Percentiles rank a stretch among this genome's conserved stretches.
These are phyloP conservation scores for Trifolium repens DNA, from an alignment of 306 rosid species.

Conservation along the genomic window DNA sequence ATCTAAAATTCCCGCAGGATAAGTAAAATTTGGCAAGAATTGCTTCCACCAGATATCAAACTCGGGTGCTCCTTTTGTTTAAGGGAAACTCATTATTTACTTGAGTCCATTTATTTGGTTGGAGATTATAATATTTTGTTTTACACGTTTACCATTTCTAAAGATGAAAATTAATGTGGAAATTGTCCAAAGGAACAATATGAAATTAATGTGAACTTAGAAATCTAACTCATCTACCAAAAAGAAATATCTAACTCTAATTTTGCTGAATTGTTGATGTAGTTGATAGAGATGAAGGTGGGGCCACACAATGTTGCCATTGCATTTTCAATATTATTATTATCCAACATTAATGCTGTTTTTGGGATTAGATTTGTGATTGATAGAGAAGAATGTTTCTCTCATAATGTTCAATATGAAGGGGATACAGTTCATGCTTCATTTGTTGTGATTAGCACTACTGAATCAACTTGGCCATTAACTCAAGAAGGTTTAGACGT, in stretches of 20 bases:
- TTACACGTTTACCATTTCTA: slow-evolving; percentile 1
- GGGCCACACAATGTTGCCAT: slow-evolving; percentile 38
- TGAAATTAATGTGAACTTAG: not conserved
- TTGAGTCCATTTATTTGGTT: no score
- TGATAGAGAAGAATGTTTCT: slow-evolving; percentile 68
- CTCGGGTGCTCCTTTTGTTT: no score
- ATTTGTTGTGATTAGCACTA: slow-evolving; percentile 60
- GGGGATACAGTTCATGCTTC: slow-evolving; percentile 72
- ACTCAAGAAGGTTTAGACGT: slow-evolving; percentile 61
- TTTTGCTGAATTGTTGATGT: slow-evolving; percentile 33
- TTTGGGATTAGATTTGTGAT: slow-evolving; percentile 76
- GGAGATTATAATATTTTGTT: not conserved
- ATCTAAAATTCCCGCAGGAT: no score
- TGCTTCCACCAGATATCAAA: no score
- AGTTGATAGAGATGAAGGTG: slow-evolving; percentile 55
- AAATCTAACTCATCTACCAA: not conserved
- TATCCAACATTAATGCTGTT: slow-evolving; percentile 47
- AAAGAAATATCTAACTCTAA: not conserved
- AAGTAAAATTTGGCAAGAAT: no score
- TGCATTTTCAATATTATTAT: slow-evolving; percentile 40
- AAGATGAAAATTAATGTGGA: not conserved
- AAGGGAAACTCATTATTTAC: no score
- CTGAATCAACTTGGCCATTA: slow-evolving; percentile 60
- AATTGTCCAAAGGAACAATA: not conserved
- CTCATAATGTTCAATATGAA: slow-evolving; percentile 54